Base-by-base conservation (phyloP, 192 early-diverging fungal genomes). In the Phlyctochytrium planicorne region DNA sequence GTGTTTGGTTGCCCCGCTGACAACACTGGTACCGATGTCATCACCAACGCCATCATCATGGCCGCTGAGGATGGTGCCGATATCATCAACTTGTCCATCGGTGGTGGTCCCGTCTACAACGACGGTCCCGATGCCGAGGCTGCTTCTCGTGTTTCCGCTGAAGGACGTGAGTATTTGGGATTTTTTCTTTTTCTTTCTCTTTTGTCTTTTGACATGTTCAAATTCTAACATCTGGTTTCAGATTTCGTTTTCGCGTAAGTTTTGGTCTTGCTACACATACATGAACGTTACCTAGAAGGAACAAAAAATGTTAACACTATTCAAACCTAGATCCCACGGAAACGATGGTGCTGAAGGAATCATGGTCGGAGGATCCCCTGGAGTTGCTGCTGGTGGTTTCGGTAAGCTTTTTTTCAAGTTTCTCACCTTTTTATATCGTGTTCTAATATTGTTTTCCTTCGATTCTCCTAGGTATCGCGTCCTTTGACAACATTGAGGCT, bases 51-150 rank as follows among this genome's bases (percentile, higher is more conserved):
- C 4, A 71, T 96, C 72, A 74, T 86, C 66, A 71, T 72, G 12
- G 94, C 93, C 3, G 77, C 82, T 36, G 63, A 71, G 4, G 91
- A 91, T 60, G 76, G 84, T 0, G 82, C 90, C 74, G 85, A 96
- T 61, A 70, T 96, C 50, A 89, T 96, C 70, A 93, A 89, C 78
- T 81, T 94, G 67, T 90, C 88, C 60, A 71, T 94, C 63, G 94
- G 92, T 53, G 88, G 81, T 3, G 75, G 81, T 17, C 78, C 78
- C 64, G 79, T 78, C 23, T 90, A 84, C 85, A 74, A 72, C 61
- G 88, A 90, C 37, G 80, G 82, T 36, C 78, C 87, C 16, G 65
- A 80, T 23, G 79, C 87, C 1, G 72, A 82, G 12, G 81, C 89
- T 0, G 84, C 86, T 34, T 75, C 82, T 30, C 67, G 62, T 17